phyloP scores from a whole-genome alignment of 2,329 filamentous ascomycete genomes.

The Trichoderma endophyticum region DNA sequence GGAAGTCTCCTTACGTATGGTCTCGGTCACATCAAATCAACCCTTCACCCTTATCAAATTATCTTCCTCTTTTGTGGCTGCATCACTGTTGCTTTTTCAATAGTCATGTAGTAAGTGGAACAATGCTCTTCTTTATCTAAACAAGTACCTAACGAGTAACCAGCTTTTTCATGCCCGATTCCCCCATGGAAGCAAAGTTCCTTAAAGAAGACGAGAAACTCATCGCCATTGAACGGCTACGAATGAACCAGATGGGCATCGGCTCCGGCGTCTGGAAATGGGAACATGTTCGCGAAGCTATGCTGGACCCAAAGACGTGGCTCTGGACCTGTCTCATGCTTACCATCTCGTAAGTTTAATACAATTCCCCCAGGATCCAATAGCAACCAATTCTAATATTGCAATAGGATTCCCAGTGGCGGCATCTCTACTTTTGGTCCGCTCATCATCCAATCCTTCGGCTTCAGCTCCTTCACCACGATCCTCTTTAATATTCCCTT shows the following conservation, averaged over 20 bases:
- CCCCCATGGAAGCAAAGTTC: conserved; percentile 58
- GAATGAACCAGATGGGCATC: conserved; percentile 48
- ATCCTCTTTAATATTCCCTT: conserved; percentile 62
- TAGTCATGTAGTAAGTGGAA: conserved; percentile 43
- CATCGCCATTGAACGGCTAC: conserved; percentile 54
- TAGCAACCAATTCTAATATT: background rate
- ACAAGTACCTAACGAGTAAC: conserved; percentile 26
- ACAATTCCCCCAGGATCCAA: background rate
- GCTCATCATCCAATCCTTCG: conserved; percentile 56
- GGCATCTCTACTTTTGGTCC: conserved; percentile 59
- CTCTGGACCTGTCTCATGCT: conserved; percentile 45
- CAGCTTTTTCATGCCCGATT: conserved; percentile 58
- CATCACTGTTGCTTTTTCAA: conserved; percentile 44
- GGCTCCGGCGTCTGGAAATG: conserved; percentile 39
- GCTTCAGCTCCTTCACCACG: conserved; percentile 52
- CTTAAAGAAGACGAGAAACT: conserved; percentile 54
- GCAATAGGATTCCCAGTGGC: conserved; percentile 46
- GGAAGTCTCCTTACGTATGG: conserved; percentile 33
- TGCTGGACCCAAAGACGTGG: conserved; percentile 43
- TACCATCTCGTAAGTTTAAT: conserved; percentile 46
- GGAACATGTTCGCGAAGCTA: conserved; percentile 40
- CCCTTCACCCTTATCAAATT: conserved; percentile 40
- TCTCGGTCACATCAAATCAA: conserved; percentile 31
- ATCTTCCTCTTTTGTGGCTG: conserved; percentile 36
- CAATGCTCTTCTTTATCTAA: background rate